Conservation (phyloP, 176 grass and related monocot species). For the Leersia perrieri region DNA sequence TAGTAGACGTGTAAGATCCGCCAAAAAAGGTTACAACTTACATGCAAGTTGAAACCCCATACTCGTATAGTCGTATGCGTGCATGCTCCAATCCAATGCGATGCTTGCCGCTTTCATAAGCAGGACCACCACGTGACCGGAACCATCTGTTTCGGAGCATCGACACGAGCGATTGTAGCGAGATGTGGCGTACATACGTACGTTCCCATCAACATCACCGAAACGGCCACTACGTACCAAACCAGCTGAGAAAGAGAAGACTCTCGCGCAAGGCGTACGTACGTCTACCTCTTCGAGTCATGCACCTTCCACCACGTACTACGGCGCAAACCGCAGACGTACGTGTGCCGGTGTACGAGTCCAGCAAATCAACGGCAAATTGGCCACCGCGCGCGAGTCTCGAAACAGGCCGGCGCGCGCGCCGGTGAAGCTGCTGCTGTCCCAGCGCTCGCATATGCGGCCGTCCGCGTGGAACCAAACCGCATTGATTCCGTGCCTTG, state of each 20-base stretch:
- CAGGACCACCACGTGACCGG: constrained; percentile 22
- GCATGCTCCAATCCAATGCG: background rate
- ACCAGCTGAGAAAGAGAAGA: too few species aligned
- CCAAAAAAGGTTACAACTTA: background rate
- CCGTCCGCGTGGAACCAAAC: constrained; percentile 38
- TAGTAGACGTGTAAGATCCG: background rate
- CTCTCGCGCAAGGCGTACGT: too few species aligned
- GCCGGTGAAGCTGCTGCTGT: background rate
- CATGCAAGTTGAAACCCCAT: background rate
- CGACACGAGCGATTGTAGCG: background rate
- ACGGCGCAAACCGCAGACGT: background rate
- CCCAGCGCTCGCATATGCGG: background rate
- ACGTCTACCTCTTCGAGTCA: background rate
- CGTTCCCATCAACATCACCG: background rate
- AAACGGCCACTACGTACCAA: background rate
- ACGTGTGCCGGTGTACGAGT: too few species aligned
- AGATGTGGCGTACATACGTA: too few species aligned
- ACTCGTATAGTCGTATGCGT: background rate
- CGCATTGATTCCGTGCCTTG: constrained; percentile 33
- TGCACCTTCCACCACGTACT: background rate
- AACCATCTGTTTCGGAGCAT: background rate
- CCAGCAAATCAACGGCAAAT: too few species aligned
- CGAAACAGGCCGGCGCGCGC: background rate
- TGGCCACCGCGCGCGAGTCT: too few species aligned
- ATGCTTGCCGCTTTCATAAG: background rate